Conservation (phyloP, 2,329 filamentous ascomycete species). For the Fusarium ramigenum region DNA sequence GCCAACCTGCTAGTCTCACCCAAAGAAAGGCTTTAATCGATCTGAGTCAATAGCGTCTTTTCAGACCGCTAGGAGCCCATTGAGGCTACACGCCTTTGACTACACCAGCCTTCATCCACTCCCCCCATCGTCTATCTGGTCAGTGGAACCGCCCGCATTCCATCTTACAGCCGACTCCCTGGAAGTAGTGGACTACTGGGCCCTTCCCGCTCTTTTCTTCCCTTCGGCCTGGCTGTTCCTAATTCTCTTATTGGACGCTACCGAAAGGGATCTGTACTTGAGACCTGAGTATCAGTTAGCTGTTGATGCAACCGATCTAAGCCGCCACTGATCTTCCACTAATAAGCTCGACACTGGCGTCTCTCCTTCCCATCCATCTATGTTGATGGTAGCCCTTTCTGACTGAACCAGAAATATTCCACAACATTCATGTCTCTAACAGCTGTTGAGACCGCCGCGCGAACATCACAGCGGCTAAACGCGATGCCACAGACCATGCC, state of each 20-base stretch:
- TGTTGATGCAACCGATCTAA: constrained; percentile 39
- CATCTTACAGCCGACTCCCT: constrained; percentile 36
- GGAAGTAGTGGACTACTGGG: constrained; percentile 37
- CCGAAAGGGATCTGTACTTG: constrained; percentile 13
- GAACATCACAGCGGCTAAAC: constrained; percentile 24
- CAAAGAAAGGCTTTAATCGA: constrained; percentile 6
- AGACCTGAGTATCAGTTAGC: constrained; percentile 38
- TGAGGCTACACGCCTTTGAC: constrained; percentile 17
- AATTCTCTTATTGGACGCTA: constrained; percentile 31
- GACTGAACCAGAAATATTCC: constrained; percentile 12
- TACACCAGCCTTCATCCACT: constrained; percentile 27
- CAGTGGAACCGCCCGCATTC: constrained; percentile 43
- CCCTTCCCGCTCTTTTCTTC: constrained; percentile 29
- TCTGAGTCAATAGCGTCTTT: constrained; percentile 15
- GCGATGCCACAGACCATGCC: constrained; percentile 40
- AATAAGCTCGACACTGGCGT: constrained; percentile 23
- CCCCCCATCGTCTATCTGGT: constrained; percentile 26
- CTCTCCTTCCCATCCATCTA: constrained; percentile 22
- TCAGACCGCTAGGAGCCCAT: constrained; percentile 5
- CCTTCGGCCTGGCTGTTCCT: constrained; percentile 29
- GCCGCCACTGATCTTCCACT: constrained; percentile 29
- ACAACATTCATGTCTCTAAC: constrained; percentile 35
- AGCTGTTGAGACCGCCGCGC: constrained; percentile 27
- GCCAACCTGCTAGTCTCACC: constrained; percentile 9
- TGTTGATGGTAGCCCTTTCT: constrained; percentile 18